phyloP scores from a whole-genome alignment of 2,329 filamentous ascomycete species.

The Fonsecaea erecta region DNA sequence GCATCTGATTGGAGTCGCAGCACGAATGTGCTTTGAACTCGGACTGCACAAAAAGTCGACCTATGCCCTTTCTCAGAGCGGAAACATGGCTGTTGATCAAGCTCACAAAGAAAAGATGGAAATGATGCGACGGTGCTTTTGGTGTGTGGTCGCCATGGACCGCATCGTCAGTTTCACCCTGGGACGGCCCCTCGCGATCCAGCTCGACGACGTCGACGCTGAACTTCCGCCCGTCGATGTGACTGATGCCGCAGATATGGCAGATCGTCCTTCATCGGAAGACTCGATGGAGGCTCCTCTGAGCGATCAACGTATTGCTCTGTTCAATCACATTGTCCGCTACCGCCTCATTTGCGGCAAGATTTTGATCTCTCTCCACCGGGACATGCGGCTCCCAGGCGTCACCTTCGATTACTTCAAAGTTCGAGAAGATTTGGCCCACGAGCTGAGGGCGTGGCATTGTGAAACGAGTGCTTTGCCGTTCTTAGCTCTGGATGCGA shows the following conservation, averaged over 20 bases:
- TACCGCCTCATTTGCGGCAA: conserved; percentile 1
- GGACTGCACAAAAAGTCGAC: not conserved
- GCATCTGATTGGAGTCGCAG: conserved; percentile 2
- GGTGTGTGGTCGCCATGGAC: conserved; percentile 4
- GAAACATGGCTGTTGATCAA: too few species aligned
- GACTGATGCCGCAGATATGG: too few species aligned
- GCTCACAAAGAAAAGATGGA: not conserved
- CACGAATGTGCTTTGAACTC: not conserved
- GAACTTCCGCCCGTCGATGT: conserved; percentile 1
- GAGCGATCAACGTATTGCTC: not conserved
- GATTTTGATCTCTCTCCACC: conserved; percentile 1
- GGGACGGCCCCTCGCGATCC: not conserved
- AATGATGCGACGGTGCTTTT: conserved; percentile 2
- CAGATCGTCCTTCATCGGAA: not conserved
- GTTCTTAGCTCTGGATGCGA: too few species aligned
- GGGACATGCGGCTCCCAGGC: not conserved
- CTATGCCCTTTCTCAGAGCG: not conserved
- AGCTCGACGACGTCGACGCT: not conserved
- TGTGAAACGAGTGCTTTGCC: too few species aligned
- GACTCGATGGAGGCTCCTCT: conserved; percentile 1
- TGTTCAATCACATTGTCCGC: conserved; percentile 5
- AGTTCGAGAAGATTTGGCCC: not conserved
- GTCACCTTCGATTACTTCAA: not conserved
- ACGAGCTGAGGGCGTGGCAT: too few species aligned
- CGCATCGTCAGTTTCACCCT: conserved; percentile 5